Conservation (phyloP, 441 rosid species). For the Omphalea diandra region DNA sequence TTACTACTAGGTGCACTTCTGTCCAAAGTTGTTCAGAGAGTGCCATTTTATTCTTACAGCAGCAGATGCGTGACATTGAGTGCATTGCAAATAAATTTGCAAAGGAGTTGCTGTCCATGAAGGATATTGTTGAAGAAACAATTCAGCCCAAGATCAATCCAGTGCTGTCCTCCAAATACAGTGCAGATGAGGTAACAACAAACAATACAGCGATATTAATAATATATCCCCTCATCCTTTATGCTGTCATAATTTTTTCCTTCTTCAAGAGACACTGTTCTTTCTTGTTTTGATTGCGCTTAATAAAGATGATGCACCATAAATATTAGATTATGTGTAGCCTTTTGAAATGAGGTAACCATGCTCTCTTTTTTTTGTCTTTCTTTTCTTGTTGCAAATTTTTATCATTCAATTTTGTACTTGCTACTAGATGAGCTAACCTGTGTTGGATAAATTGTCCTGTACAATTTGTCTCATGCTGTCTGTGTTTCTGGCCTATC, state of each 20-base stretch:
- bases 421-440: neutral
- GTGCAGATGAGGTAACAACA: conserved; percentile 54
- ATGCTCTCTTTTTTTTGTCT: neutral
- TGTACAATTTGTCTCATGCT: neutral
- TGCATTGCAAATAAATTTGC: conserved; percentile 57
- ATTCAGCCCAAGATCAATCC: conserved; percentile 36
- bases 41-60: conserved; percentile 75
- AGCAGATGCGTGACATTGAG: conserved; percentile 69
- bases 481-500: neutral
- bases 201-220: conserved; percentile 7
- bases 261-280: neutral
- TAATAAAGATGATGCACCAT: neutral
- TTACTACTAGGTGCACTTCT: conserved; percentile 42
- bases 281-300: neutral
- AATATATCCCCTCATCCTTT: neutral
- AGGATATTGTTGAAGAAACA: conserved; percentile 51
- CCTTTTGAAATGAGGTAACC: neutral
- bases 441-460: neutral
- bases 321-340: neutral
- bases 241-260: neutral
- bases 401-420: neutral
- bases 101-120: conserved; percentile 63
- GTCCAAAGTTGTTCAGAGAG: conserved; percentile 54
- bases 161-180: conserved; percentile 33
- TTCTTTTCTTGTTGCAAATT: neutral